Base-by-base conservation (phyloP, 495 filamentous ascomycete species). In the Xylaria intraflava region DNA sequence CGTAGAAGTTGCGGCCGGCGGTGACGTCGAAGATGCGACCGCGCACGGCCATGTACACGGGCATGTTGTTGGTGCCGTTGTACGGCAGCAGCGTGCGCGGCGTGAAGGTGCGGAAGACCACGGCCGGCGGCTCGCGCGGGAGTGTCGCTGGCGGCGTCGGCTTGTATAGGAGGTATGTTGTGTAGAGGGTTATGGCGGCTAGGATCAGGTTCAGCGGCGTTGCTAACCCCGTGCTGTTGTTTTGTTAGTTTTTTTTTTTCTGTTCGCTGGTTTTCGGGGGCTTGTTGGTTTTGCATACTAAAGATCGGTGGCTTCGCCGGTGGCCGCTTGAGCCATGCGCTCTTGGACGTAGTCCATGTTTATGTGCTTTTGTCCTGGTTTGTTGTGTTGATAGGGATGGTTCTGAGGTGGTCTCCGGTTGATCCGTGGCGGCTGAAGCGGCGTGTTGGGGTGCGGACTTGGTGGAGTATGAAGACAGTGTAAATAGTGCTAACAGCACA, bases 81-180 rank as follows among this genome's bases (percentile, higher is more conserved):
- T 83, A 95, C n/a, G 88, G 86, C 17, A 88, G 77, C 3, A 98
- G 79, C 1, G 86, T 88, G 31, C 78, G 85, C 12, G 93, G 93
- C 20, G 86, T 95, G 76, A 95, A 98, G 62, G 85, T 92, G 49
- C 80, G 79, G 83, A 95, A 97, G 62, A 97, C 89, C 57, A 85
- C 73, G 26, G 88, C 73, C 2, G 90, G 84, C 23, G 81, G 72
- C 52, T 83, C 80, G 46, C 87, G 86, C 45, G 92, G 82, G 0
- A 76, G 69, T 42, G 79, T 65, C 41, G 78, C 67, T 3, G 79
- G 73, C 42, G 80, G 67, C 3, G 68, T 52, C 17, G 86, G 84
- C 42, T 83, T 81, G 61, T 86, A 75, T 56, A 85, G 78, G 52
- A 76, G 67, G 75, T 89, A 93, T 51, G 84, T 66, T 17, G 89